Percentiles rank a stretch among this genome's conserved stretches.
These are phyloP conservation scores for Schizochytrium sp. DNA, from an alignment of 108 stramenopile genomes.

Conservation along the genomic window DNA sequence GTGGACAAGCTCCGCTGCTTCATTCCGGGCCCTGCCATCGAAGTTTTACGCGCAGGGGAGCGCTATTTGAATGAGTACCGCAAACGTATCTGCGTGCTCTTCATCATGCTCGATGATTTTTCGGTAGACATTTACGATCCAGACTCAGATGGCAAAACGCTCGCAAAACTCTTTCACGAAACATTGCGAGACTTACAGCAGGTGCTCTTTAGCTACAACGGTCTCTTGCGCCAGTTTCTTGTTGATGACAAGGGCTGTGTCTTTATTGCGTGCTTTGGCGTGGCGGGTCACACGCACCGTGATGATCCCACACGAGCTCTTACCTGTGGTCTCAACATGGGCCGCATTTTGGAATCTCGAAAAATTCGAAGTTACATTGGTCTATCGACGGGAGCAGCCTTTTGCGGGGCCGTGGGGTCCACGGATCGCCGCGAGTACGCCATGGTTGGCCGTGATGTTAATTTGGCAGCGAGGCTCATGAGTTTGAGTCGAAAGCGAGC, in stretches of 20 bases:
- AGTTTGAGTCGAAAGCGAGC: neutral
- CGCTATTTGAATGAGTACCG: neutral
- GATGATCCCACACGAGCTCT: neutral
- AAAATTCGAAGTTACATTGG: neutral
- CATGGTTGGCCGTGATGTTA: constrained; percentile 27
- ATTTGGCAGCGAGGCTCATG: constrained; percentile 37
- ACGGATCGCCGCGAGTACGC: constrained; percentile 30
- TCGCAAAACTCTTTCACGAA: neutral
- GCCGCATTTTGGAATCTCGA: neutral
- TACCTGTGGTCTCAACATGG: neutral
- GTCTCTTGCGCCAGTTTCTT: constrained; percentile 24
- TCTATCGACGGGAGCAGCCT: constrained; percentile 14
- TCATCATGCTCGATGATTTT: neutral
- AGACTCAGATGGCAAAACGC: neutral
- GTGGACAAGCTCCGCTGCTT: neutral
- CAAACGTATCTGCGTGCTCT: constrained; percentile 2
- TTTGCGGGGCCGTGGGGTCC: constrained; percentile 27
- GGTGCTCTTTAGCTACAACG: neutral
- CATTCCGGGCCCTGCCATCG: neutral
- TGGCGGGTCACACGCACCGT: neutral
- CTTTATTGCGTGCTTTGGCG: constrained; percentile 8
- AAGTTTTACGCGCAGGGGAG: neutral
- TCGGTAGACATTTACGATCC: neutral
- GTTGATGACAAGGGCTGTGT: constrained; percentile 33
- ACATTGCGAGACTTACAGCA: neutral